Evolutionary conservation across 148 eudicot species (phyloP), one percentile per base, ranked within the genome.

Genomic region (Vaccinium myrtillus): DNA sequence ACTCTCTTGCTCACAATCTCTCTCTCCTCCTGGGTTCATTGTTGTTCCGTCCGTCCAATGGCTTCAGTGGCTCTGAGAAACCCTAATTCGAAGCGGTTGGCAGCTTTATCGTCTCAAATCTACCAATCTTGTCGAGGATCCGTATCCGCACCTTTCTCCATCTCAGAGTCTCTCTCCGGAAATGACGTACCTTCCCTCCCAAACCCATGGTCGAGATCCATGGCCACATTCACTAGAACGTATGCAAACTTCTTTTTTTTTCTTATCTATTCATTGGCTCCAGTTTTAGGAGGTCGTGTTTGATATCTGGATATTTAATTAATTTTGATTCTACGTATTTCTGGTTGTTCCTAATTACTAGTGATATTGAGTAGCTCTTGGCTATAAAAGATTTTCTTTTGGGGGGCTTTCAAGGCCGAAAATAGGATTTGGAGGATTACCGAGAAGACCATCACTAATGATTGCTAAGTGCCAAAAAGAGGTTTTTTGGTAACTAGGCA

Each of bases 141-240:
- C 46, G 23, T 78, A 69, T 83, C 83, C 39, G 53, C 90, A 23
- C 83, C 83, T 36, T 79, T 82, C 81, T 75, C 93, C n/a, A 81
- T 88, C 78, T 83, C 86, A 18, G 90, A 88, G n/a, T 85, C 90
- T 9, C 5, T 83, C 53, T 58, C 84, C 54, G 86, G 87, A 59
- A 82, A 91, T 92, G 94, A 85, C 1, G 54, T 18, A 8, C 25
- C 82, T 56, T 61, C 81, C 23, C 4, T 25, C 18, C 59, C 74
- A 81, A 81, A 78, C 56, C 90, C 89, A 0, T 87, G 90, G 89
- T 88, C 86, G 88, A 92, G 99, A 90, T 96, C 94, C 53, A 93
- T 94, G 98, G 98, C 97, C 81, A 94, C 98, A 25, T 96, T 94
- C 86, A 92, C 92, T 27, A 92, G 97, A 75, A 94, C 95, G 98